Base-by-base conservation (phyloP, 768 basidiomycete genomes). In the Strobilomyces echinocephalus region DNA sequence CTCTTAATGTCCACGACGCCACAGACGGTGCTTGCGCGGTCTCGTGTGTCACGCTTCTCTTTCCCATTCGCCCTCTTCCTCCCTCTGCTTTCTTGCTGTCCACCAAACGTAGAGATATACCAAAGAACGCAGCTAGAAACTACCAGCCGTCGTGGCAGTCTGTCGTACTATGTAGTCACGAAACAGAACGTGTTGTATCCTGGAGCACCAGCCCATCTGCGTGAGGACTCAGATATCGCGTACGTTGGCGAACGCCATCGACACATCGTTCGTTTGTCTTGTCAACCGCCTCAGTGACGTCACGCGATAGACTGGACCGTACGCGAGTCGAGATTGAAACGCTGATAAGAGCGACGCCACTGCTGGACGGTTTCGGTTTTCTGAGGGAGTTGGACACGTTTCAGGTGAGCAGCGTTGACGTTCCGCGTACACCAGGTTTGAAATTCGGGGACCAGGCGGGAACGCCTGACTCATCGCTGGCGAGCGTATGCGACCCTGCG, bases 31-130 rank as follows among this genome's bases (percentile, higher is more conserved):
- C 44, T 16, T 28, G 51, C 21, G 30, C 48, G 20, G 35, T 54
- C 46, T 39, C 30, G 6, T 30, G 28, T 28, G 30, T 30, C 30
- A 9, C 30, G 30, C 30, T 30, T 30, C 30, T 30, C 30, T 30
- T 30, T 30, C 30, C 1, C 47, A 24, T 33, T 26, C 21, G n/a
- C 38, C 26, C 16, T 11, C 8, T 24, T 50, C n/a, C 49, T 9
- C 18, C 21, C 1, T 30, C n/a, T 16, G 42, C 44, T 28, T 15
- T 21, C 45, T 21, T 10, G 47, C 48, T 31, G 10, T 50, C 43
- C 36, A 20, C 46, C 41, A 36, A 48, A 60, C 38, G 53, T 67
- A 55, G 57, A 65, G 39, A 54, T 56, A 65, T 65, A 65, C 64
- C 63, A 65, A 50, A 41, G 54, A 56, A 54, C 26, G 35, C 42